Evolutionary conservation across 75 land plant species (phyloP).

Genomic region (Selaginella moellendorffii): DNA sequence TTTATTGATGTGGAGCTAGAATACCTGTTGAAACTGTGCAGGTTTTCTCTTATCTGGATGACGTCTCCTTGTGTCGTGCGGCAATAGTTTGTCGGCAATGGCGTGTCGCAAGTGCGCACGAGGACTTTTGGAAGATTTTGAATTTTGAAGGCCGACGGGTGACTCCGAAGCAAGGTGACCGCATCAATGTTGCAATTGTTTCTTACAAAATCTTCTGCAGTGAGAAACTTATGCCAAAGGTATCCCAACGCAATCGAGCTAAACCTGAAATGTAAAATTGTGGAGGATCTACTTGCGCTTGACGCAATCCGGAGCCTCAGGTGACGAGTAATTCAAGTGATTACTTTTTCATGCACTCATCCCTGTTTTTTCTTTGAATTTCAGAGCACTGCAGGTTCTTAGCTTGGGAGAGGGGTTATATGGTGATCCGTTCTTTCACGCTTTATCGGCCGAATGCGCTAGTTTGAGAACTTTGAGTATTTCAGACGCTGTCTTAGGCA

Average conservation of each 20-base stretch:
- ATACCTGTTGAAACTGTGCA: slow-evolving; percentile 14
- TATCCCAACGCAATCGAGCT: slow-evolving; percentile 68
- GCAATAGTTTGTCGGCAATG: slow-evolving; percentile 82
- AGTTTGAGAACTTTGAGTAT: slow-evolving; percentile 43
- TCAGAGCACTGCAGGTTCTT: slow-evolving; percentile 50
- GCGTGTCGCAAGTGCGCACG: slow-evolving; percentile 78
- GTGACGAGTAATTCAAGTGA: slow-evolving; percentile 20
- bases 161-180: slow-evolving; percentile 48
- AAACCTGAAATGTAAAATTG: slow-evolving; percentile 32
- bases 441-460: slow-evolving; percentile 33
- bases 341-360: not conserved
- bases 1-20: not conserved
- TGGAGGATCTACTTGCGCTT: slow-evolving; percentile 40
- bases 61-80: slow-evolving; percentile 54
- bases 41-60: slow-evolving; percentile 85
- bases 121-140: slow-evolving; percentile 88
- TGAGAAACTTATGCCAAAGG: slow-evolving; percentile 47
- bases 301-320: slow-evolving; percentile 46
- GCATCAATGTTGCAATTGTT: not conserved
- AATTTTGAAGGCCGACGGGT: slow-evolving; percentile 55
- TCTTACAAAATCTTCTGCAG: slow-evolving; percentile 25
- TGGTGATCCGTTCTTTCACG: slow-evolving; percentile 53
- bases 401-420: slow-evolving; percentile 39
- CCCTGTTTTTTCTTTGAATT: slow-evolving; percentile 8
- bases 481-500: slow-evolving; percentile 49